Conservation (phyloP, 2,329 filamentous ascomycete species). For the Fusarium sp. region DNA sequence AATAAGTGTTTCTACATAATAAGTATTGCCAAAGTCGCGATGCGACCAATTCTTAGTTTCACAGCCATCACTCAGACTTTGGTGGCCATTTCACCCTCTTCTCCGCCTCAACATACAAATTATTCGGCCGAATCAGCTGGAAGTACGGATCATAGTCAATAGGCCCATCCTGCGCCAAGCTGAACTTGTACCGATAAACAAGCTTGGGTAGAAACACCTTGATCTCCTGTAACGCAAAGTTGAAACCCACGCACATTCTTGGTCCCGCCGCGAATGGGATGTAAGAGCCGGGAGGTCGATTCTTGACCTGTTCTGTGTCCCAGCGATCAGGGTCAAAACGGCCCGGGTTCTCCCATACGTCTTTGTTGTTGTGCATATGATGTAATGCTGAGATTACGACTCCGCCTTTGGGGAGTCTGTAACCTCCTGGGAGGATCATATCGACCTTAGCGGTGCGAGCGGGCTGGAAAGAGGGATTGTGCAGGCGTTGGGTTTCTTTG, state of each 20-base stretch:
- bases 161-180: constrained; percentile 55
- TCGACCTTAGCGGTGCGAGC: constrained; percentile 66
- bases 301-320: constrained; percentile 63
- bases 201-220: constrained; percentile 68
- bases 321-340: constrained; percentile 69
- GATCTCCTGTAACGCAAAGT: constrained; percentile 69
- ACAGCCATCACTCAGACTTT: background rate
- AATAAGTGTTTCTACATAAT: background rate
- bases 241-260: constrained; percentile 70
- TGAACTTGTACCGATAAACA: constrained; percentile 66
- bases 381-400: constrained; percentile 63
- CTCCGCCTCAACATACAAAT: constrained; percentile 62
- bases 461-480: constrained; percentile 70
- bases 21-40: background rate
- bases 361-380: constrained; percentile 62
- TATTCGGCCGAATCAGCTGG: constrained; percentile 64
- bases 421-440: constrained; percentile 67
- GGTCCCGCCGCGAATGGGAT: constrained; percentile 67
- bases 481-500: constrained; percentile 67
- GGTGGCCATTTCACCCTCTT: constrained; percentile 33
- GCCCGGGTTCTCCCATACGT: constrained; percentile 65
- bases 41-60: fast-evolving
- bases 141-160: constrained; percentile 69
- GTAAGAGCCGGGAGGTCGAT: constrained; percentile 60
- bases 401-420: constrained; percentile 60